Evolutionary conservation across 2,329 filamentous ascomycete genomes (phyloP), one percentile per base, ranked within the genome.

Genomic region (Colletotrichum sp.): DNA sequence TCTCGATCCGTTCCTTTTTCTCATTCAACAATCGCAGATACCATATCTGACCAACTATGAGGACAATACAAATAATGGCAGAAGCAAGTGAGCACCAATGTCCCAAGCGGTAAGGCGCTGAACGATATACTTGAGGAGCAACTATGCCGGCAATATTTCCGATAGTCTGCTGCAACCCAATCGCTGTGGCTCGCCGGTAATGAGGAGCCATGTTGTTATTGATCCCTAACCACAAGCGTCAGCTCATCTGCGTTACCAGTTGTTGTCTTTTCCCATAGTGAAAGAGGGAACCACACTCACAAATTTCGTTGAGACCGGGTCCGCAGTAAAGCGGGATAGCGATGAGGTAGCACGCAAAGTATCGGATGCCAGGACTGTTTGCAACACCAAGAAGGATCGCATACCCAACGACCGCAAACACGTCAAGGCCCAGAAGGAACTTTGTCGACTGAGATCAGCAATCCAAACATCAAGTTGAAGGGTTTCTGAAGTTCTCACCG

Each of bases 221-320:
- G 15, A 88, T 80, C 87, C 87, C 55, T 59, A 18, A 59, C 21
- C 21, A 59, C 26, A 16, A 18, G 55, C 21, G 6, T 59, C 16
- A 59, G 26, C 44, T 21, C 44, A n/a, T 21, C 44, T 52, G n/a
- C n/a, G 4, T 21, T 10, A 28, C 15, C 21, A 28, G 21, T 24
- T 9, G 21, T 59, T 8, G 6, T n/a, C 18, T 10, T 44, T 18
- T 44, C 18, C 18, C 39, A 44, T n/a, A 4, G 9, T 59, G 12
- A 59, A 9, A 15, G 26, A 18, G 13, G 26, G 24, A 13, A 28
- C 55, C 13, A 26, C 6, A 59, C 55, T 59, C 24, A 59, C 24
- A 89, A 8, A 85, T 89, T 81, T 90, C 88, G 39, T 87, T 85
- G 12, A 89, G 80, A 86, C 88, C 89, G 89, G 2, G 85, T 84